These are phyloP conservation scores for Metarhizium rileyi DNA, from an alignment of 2,329 filamentous ascomycete species.

Conservation along the genomic window DNA sequence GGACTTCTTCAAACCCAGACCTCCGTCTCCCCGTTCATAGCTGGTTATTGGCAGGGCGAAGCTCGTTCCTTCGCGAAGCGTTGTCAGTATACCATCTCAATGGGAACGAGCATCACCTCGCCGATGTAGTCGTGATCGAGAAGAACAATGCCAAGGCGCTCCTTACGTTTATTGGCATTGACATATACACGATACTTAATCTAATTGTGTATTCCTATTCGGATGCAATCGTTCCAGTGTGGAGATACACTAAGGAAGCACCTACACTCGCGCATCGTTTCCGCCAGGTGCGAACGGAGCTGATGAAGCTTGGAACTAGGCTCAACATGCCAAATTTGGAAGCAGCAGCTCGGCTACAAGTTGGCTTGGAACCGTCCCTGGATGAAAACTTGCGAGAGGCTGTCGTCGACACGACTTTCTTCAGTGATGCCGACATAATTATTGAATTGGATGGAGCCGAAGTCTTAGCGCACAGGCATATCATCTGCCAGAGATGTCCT, in stretches of 20 bases:
- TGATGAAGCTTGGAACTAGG: constrained; percentile 75
- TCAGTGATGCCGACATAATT: constrained; percentile 69
- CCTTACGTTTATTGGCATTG: constrained; percentile 58
- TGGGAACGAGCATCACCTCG: constrained; percentile 10
- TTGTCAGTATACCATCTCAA: constrained; percentile 44
- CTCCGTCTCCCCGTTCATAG: constrained; percentile 71
- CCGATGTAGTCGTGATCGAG: constrained; percentile 22
- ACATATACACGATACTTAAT: constrained; percentile 72
- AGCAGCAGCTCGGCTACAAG: constrained; percentile 66
- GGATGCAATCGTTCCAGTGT: constrained; percentile 72
- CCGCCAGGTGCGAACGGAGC: constrained; percentile 68
- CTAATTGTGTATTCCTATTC: constrained; percentile 72
- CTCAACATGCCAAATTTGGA: constrained; percentile 66
- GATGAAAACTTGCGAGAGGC: constrained; percentile 62
- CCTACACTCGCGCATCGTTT: constrained; percentile 61
- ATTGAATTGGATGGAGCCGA: constrained; percentile 70
- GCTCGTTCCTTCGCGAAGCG: constrained; percentile 53
- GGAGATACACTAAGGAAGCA: constrained; percentile 66
- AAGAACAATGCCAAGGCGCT: constrained; percentile 39
- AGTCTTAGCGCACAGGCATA: constrained; percentile 62
- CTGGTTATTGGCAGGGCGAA: constrained; percentile 70
- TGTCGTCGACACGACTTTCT: constrained; percentile 58
- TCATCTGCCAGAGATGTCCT: constrained; percentile 76
- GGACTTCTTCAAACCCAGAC: constrained; percentile 54
- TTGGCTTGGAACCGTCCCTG: constrained; percentile 51